Base-by-base conservation (phyloP, 73 alveolate species). In the Paramecium primaurelia region DNA sequence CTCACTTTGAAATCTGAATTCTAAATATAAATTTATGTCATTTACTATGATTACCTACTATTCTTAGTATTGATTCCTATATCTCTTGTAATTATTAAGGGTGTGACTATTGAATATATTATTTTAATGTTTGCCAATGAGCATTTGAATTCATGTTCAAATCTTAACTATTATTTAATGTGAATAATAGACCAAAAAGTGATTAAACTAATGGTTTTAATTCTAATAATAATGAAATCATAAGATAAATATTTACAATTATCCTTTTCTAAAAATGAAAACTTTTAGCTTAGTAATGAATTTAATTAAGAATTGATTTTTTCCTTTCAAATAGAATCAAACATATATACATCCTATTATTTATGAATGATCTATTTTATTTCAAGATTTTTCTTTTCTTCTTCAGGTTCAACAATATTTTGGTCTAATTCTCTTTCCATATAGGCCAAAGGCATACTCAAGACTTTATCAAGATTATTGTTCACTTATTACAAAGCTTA, bases 351-450 rank as follows among this genome's bases (percentile, higher is more conserved):
- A 80, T 80, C 91, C 28, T 80, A 47, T 25, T 25, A 54, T 49
- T 80, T 80, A 14, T 75, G 88, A 11, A 80, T 44, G n/a, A 80
- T 32, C 58, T 44, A 45, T 25, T 49, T 80, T 1, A 42, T 44
- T 28, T 80, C 91, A 16, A 44, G 30, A 64, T 64, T 64, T 47
- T 44, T 80, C 30, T 44, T 80, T 36, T 80, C 38, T n/a, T 77
- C 68, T 8, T 77, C 91, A 0, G 75, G 44, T 45, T 42, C 91
- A 6, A 25, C 91, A 49, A 45, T 49, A 7, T 42, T 80, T 25
- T 80, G 22, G 11, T 75, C 91, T 9, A 80, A 22, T 45, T 80
- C 91, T 80, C 91, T 80, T 14, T 80, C 91, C 91, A 80, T 80
- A 25, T 80, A 80, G 8, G 77, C 75, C 10, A 45, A 25, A 80